Evolutionary conservation across 2,329 filamentous ascomycete genomes (phyloP), one percentile per base, ranked within the genome.

Genomic region (Sporothrix dimorphospora): DNA sequence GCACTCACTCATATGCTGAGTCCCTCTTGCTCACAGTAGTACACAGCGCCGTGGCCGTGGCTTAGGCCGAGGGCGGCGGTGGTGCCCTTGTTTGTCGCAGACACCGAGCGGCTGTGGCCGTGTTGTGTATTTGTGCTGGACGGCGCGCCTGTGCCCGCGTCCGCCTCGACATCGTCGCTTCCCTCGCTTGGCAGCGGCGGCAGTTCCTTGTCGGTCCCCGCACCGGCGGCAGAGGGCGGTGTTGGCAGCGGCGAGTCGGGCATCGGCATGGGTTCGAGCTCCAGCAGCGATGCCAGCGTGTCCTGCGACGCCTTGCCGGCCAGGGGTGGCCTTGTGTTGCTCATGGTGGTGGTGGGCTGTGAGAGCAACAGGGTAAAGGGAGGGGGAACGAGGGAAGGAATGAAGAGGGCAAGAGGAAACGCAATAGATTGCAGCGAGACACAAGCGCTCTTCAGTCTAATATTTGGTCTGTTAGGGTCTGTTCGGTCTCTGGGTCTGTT

Each of bases 241-340:
- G 69, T 53, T 14, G 42, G 12, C 21, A 90, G 78, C 1, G 83
- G 81, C 49, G 81, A 81, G 34, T 87, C 91, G 47, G 55, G 47
- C 57, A 97, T 93, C 0, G 94, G 94, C 27, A 90, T 90, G 3
- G 94, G 94, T 70, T 97, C 94, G 74, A 98, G 85, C 78, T 95
- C 89, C 69, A 91, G 86, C 72, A 97, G 86, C 55, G 91, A 91
- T 72, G 89, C 82, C 70, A 90, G 81, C 49, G 89, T 89, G 77
- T 86, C 85, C 73, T 84, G 81, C 57, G 85, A 88, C 73, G 81
- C 83, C 70, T 79, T 82, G 70, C 76, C 79, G 71, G 79, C 77
- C 42, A 84, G 79, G 34, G 80, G 51, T 2, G 63, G 67, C 47
- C 42, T 79, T 72, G 78, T 73, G 40, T 65, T 19, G 57, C 27